A percentile compares a stretch with the other conserved stretches of the same genome.
phyloP scores from a whole-genome alignment of 352 stramenopile genomes.

The Globisporangium megalacanthum region DNA sequence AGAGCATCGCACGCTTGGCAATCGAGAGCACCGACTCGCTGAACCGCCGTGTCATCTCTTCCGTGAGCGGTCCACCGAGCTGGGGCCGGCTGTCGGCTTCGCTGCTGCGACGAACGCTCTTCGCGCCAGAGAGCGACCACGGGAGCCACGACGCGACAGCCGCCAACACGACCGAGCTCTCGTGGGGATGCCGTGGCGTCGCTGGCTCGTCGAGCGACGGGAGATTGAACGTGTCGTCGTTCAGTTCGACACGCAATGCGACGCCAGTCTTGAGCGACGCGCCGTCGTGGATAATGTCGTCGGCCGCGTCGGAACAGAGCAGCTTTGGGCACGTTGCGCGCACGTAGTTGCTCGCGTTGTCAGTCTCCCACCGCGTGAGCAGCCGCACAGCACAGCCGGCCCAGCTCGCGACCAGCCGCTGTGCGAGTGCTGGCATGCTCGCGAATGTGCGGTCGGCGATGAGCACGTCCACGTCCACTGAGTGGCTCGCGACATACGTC shows the following conservation, averaged over 20 bases:
- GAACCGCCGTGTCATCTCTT: conserved; percentile 58
- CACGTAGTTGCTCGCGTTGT: conserved; percentile 76
- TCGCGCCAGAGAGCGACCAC: conserved; percentile 5
- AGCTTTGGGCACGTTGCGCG: conserved; percentile 70
- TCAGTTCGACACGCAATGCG: conserved; percentile 57
- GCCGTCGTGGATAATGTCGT: conserved; percentile 81
- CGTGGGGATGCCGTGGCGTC: conserved; percentile 5
- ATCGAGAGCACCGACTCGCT: conserved; percentile 61
- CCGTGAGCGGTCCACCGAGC: conserved; percentile 50
- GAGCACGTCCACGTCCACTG: conserved; percentile 51
- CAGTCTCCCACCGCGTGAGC: conserved; percentile 77
- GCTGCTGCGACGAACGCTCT: conserved; percentile 30
- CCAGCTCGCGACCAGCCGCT: conserved; percentile 75
- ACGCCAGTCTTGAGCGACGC: conserved; percentile 82
- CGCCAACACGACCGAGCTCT: neutral
- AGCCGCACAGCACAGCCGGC: conserved; percentile 51
- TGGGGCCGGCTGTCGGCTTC: conserved; percentile 50
- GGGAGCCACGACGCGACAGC: neutral
- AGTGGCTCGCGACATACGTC: conserved; percentile 58
- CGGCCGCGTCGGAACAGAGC: conserved; percentile 72
- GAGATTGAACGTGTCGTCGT: conserved; percentile 33
- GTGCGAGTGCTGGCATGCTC: conserved; percentile 68
- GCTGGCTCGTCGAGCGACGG: conserved; percentile 7
- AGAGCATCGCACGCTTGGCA: conserved; percentile 47
- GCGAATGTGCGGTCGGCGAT: conserved; percentile 81